Evolutionary conservation across 257 asterid genomes (phyloP).

Genomic region (Buddleja alternifolia): DNA sequence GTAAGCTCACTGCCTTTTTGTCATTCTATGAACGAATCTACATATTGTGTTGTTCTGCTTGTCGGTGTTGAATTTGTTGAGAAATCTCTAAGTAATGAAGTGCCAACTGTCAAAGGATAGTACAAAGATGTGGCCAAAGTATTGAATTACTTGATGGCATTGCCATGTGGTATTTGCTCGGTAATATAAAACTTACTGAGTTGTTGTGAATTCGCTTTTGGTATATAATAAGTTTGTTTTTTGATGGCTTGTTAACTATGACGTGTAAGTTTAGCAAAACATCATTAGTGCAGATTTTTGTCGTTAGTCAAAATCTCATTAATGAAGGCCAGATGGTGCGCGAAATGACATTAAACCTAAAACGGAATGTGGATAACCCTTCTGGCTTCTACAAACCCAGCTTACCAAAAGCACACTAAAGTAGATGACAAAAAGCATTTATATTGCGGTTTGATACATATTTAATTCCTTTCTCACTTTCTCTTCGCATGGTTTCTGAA

Average conservation of each 20-base stretch:
- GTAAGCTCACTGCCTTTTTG: constrained; percentile 47
- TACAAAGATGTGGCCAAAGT: neutral
- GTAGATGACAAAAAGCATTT: constrained; percentile 18
- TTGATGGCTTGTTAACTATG: constrained; percentile 18
- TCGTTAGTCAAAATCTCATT: constrained; percentile 13
- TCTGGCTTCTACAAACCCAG: constrained; percentile 6
- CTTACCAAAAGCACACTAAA: neutral
- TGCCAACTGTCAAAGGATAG: constrained; percentile 27
- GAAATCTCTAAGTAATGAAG: constrained; percentile 14
- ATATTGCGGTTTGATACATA: neutral
- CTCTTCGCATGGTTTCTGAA: neutral
- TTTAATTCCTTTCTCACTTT: constrained; percentile 8
- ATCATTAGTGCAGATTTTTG: constrained; percentile 6
- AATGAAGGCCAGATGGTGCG: constrained; percentile 23
- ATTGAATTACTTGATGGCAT: constrained; percentile 14
- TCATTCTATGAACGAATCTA: constrained; percentile 4
- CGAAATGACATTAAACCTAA: constrained; percentile 2
- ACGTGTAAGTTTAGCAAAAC: constrained; percentile 5
- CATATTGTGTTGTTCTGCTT: constrained; percentile 21
- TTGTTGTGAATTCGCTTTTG: constrained; percentile 18
- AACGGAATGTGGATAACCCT: constrained; percentile 3
- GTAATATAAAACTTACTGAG: neutral
- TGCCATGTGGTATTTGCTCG: constrained; percentile 20
- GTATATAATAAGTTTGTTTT: neutral
- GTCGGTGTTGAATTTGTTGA: constrained; percentile 22